phyloP scores from a whole-genome alignment of 2,329 filamentous ascomycete genomes.

The Drechslerella coelobrocha region DNA sequence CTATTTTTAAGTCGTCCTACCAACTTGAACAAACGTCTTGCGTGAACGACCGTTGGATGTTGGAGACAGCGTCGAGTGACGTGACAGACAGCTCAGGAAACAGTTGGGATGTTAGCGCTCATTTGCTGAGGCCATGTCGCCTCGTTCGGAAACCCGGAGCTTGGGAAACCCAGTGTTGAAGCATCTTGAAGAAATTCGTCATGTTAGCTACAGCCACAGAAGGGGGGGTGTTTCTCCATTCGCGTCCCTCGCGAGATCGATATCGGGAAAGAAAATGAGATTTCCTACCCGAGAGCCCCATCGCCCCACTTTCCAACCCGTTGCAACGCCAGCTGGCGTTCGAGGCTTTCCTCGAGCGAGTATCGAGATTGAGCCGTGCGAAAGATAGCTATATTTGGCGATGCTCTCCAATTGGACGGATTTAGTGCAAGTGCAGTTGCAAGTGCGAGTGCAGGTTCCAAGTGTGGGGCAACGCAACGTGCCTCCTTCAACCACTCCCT shows the following conservation, averaged over 20 bases:
- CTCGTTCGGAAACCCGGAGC: not conserved
- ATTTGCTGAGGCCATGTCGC: not conserved
- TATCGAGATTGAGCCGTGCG: too few relatives aligned
- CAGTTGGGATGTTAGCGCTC: not conserved
- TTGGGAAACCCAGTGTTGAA: not conserved
- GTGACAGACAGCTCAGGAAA: not conserved
- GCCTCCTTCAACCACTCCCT: too few relatives aligned
- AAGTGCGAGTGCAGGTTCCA: too few relatives aligned
- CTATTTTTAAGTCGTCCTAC: slow-evolving; percentile 39
- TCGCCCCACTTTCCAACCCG: not conserved
- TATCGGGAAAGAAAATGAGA: not conserved
- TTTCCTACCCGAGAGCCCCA: not conserved
- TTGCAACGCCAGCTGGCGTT: not conserved
- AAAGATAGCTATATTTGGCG: too few relatives aligned
- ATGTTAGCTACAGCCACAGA: too few relatives aligned
- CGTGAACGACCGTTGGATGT: not conserved
- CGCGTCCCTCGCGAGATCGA: not conserved
- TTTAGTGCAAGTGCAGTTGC: too few relatives aligned
- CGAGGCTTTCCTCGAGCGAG: slow-evolving; percentile 3
- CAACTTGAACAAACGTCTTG: not conserved
- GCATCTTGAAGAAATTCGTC: not conserved
- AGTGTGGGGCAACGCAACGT: too few relatives aligned
- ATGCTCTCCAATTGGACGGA: too few relatives aligned
- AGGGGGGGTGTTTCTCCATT: too few relatives aligned
- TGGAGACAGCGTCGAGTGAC: not conserved